Conservation (phyloP, 805 yeast species). For the Candida mattraensis region DNA sequence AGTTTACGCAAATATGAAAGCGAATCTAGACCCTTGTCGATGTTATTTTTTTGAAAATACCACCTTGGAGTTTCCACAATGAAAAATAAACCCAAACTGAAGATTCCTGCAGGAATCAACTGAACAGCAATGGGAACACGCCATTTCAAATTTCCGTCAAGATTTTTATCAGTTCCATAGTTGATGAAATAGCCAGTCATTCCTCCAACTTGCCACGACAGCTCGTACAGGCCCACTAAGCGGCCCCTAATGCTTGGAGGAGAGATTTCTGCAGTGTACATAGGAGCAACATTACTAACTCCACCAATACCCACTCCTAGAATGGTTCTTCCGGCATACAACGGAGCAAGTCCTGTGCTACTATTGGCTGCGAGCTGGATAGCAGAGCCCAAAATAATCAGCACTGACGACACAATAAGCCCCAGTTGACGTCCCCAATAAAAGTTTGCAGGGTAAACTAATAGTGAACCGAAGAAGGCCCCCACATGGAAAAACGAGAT, state of each 20-base stretch:
- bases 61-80: constrained; percentile 57
- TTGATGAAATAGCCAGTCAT: constrained; percentile 33
- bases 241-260: constrained; percentile 61
- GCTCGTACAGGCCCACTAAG: constrained; percentile 59
- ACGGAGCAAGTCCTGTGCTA: constrained; percentile 15
- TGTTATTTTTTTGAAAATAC: constrained; percentile 43
- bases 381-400: constrained; percentile 9
- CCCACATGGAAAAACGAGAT: constrained; percentile 13
- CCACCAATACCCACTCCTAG: constrained; percentile 72
- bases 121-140: constrained; percentile 50
- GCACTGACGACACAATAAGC: constrained; percentile 5
- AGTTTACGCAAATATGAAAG: constrained; percentile 35
- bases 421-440: constrained; percentile 7
- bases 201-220: constrained; percentile 37
- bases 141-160: constrained; percentile 31
- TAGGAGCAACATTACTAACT: constrained; percentile 66
- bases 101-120: constrained; percentile 45
- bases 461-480: constrained; percentile 10
- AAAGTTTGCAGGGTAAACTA: constrained; percentile 10
- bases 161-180: constrained; percentile 30
- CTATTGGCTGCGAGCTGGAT: constrained; percentile 10
- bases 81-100: constrained; percentile 39
- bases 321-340: constrained; percentile 53
- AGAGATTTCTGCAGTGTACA: constrained; percentile 67
- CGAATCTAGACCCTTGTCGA: constrained; percentile 44